These are phyloP conservation scores for Salinomyces thailandicus DNA, from an alignment of 2,329 filamentous ascomycete species.

Conservation along the genomic window DNA sequence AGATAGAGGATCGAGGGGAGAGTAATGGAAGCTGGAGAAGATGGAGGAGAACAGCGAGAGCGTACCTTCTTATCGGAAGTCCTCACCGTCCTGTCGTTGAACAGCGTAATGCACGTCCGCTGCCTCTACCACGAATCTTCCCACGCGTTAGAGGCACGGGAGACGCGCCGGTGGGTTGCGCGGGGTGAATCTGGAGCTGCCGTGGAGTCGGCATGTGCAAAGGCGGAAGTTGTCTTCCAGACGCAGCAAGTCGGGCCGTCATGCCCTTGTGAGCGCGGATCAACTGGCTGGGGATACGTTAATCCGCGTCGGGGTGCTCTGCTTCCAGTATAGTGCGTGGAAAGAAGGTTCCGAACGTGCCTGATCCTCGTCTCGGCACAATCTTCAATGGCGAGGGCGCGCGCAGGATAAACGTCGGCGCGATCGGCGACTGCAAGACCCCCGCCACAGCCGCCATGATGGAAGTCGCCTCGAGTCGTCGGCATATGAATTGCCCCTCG, in stretches of 20 bases:
- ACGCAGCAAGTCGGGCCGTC: background rate
- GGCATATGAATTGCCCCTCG: background rate
- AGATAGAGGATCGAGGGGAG: background rate
- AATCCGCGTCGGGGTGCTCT: too few species aligned
- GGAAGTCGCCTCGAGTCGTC: background rate
- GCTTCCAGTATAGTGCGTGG: background rate
- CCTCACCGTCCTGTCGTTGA: background rate
- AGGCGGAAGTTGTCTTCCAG: background rate
- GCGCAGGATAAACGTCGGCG: too few species aligned
- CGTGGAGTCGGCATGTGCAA: background rate
- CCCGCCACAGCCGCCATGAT: too few species aligned
- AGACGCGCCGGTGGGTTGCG: background rate
- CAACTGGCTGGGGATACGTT: too few species aligned
- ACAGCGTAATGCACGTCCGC: background rate
- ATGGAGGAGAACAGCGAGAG: background rate
- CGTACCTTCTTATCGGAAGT: background rate
- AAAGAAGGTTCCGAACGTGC: background rate
- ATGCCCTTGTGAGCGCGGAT: background rate
- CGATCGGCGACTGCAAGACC: too few species aligned
- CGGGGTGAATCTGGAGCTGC: background rate
- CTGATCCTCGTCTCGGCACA: background rate
- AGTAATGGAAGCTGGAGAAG: background rate
- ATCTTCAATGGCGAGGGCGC: too few species aligned
- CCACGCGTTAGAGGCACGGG: background rate
- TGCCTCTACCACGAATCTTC: constrained; percentile 1